phyloP scores from a whole-genome alignment of 345 rosid genomes.

The Balakata baccata region DNA sequence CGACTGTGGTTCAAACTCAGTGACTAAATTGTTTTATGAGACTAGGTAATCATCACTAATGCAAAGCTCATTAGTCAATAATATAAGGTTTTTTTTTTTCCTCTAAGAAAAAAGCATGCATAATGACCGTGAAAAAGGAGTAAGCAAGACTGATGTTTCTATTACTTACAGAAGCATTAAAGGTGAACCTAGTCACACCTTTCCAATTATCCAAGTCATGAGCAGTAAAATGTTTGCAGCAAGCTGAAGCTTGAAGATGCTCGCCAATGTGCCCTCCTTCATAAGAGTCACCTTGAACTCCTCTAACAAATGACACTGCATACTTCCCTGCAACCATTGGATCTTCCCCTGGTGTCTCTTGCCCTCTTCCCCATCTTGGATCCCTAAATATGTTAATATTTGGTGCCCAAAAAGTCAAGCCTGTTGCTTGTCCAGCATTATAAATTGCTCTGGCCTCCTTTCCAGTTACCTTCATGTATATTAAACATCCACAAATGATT shows the following conservation, averaged over 20 bases:
- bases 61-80: too few relatives aligned
- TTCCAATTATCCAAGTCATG: constrained; percentile 34
- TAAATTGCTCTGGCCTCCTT: constrained; percentile 29
- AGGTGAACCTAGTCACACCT: constrained; percentile 24
- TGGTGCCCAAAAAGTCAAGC: constrained; percentile 35
- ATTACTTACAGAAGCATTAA: constrained; percentile 29
- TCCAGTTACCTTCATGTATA: constrained; percentile 21
- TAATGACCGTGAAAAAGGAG: too few relatives aligned
- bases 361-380: constrained; percentile 38
- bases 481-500: not conserved
- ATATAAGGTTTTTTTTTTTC: too few relatives aligned
- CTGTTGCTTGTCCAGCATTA: constrained; percentile 29
- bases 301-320: constrained; percentile 31
- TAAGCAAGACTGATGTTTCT: too few relatives aligned
- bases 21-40: too few relatives aligned
- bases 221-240: constrained; percentile 34
- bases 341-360: constrained; percentile 35
- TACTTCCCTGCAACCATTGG: constrained; percentile 25
- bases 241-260: constrained; percentile 35
- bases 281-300: constrained; percentile 29
- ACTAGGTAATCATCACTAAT: too few relatives aligned
- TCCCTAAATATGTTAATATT: constrained; percentile 33
- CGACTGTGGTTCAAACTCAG: too few relatives aligned
- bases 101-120: too few relatives aligned
- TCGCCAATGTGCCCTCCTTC: constrained; percentile 21